A percentile compares a stretch with the other conserved stretches of the same genome.
Evolutionary conservation across 2,329 filamentous ascomycete species (phyloP).

Genomic region (Aspergillus chevalieri): DNA sequence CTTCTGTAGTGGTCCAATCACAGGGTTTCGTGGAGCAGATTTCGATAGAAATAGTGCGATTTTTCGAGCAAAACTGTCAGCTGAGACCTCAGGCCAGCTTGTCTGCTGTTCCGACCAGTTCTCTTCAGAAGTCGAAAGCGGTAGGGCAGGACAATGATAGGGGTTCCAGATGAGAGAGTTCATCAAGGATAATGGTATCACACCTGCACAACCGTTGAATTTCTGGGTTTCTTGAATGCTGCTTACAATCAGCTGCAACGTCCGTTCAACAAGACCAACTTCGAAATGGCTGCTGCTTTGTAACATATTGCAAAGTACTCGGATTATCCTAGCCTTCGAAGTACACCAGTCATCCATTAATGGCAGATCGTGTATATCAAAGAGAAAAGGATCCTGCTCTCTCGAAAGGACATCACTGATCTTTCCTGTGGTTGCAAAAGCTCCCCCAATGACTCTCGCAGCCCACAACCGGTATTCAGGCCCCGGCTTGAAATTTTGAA

Average conservation of each 20-base stretch:
- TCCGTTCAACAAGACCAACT: constrained; percentile 39
- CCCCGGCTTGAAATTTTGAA: constrained; percentile 57
- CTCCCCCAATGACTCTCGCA: constrained; percentile 73
- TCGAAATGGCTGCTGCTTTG: constrained; percentile 49
- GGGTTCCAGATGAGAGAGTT: constrained; percentile 38
- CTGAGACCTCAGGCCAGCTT: constrained; percentile 14
- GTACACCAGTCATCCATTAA: constrained; percentile 11
- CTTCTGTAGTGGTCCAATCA: constrained; percentile 62
- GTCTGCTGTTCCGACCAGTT: constrained; percentile 10
- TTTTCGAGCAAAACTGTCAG: constrained; percentile 30
- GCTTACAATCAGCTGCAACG: constrained; percentile 39
- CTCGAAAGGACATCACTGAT: constrained; percentile 45
- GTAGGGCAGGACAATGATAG: constrained; percentile 34
- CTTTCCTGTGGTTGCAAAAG: constrained; percentile 70
- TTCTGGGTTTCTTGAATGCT: constrained; percentile 24
- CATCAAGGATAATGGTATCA: constrained; percentile 32
- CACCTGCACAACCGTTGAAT: constrained; percentile 27
- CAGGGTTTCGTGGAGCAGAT: constrained; percentile 55
- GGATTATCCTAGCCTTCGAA: constrained; percentile 60
- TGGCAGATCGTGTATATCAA: constrained; percentile 8
- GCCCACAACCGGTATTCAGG: constrained; percentile 76
- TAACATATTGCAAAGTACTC: constrained; percentile 56
- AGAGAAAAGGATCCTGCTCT: constrained; percentile 30
- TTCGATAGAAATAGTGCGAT: constrained; percentile 49
- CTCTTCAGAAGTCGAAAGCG: constrained; percentile 14